These are phyloP conservation scores for Silene uniflora DNA, from an alignment of 148 eudicot genomes.

Conservation along the genomic window DNA sequence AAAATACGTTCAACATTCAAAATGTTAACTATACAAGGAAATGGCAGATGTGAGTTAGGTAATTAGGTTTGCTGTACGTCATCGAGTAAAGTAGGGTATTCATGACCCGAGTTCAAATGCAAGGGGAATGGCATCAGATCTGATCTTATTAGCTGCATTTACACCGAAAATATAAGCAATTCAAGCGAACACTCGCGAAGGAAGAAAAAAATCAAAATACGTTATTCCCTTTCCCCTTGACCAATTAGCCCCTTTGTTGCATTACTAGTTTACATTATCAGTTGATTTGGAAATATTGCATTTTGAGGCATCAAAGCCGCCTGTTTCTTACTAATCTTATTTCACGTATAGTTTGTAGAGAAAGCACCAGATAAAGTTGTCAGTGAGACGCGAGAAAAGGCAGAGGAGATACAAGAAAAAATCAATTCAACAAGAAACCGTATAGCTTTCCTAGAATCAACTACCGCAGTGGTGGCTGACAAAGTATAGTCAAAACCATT, in stretches of 20 bases:
- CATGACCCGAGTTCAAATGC: no score
- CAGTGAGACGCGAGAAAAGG: constrained; percentile 67
- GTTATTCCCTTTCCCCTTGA: background rate
- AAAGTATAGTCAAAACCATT: constrained; percentile 8
- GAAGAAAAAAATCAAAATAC: no score
- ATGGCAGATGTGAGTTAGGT: background rate
- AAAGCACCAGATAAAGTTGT: constrained; percentile 89
- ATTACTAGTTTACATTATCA: background rate
- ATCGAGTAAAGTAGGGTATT: no score
- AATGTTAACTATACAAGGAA: background rate
- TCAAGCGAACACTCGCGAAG: background rate
- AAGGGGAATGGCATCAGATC: no score
- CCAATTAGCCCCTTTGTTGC: background rate
- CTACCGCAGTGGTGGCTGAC: constrained; percentile 43
- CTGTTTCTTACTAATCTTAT: background rate
- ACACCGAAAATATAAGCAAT: background rate
- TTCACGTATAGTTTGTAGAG: constrained; percentile 65
- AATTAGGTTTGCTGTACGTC: background rate
- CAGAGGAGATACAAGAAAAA: constrained; percentile 81
- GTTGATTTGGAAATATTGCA: background rate
- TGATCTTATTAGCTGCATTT: background rate
- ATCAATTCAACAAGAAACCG: constrained; percentile 70
- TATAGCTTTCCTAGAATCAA: constrained; percentile 71
- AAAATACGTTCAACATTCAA: background rate
- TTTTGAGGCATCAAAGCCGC: background rate